Conservation (phyloP, 352 stramenopile genomes). For the Thalassiosira hispida region DNA sequence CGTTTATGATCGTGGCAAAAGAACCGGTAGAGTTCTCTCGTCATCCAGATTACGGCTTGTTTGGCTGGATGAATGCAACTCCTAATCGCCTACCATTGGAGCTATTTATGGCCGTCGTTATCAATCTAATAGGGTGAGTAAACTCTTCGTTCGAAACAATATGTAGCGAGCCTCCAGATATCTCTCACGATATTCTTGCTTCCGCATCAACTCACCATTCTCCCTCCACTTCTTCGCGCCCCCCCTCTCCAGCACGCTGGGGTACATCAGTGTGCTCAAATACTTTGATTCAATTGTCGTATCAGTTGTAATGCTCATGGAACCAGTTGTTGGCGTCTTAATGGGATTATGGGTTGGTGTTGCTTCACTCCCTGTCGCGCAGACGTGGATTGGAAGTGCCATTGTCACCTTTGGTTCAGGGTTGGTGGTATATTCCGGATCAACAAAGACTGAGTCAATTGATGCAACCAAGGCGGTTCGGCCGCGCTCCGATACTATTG, state of each 20-base stretch:
- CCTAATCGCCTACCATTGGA: constrained; percentile 78
- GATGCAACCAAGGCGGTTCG: constrained; percentile 83
- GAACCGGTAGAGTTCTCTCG: constrained; percentile 63
- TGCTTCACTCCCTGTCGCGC: constrained; percentile 80
- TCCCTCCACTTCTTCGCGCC: too few species aligned
- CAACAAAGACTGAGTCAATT: constrained; percentile 86
- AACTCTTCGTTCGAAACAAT: too few species aligned
- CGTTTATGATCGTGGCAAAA: constrained; percentile 70
- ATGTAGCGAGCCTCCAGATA: too few species aligned
- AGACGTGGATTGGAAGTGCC: constrained; percentile 84
- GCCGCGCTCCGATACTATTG: constrained; percentile 52
- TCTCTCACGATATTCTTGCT: too few species aligned
- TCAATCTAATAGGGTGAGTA: constrained; percentile 82
- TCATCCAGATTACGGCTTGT: constrained; percentile 84
- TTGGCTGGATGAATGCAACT: constrained; percentile 85
- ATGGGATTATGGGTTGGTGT: constrained; percentile 86
- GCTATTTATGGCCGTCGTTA: constrained; percentile 87
- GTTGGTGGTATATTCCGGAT: constrained; percentile 87
- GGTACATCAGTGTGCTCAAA: constrained; percentile 90
- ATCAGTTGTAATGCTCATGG: constrained; percentile 88
- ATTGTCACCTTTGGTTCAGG: constrained; percentile 87
- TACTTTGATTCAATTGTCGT: constrained; percentile 91
- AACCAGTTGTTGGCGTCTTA: constrained; percentile 86
- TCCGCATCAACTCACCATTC: too few species aligned
- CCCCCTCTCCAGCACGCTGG: constrained; percentile 59